Evolutionary conservation across 1,284 basidiomycete genomes (phyloP).

Genomic region (Ustilago esculenta): DNA sequence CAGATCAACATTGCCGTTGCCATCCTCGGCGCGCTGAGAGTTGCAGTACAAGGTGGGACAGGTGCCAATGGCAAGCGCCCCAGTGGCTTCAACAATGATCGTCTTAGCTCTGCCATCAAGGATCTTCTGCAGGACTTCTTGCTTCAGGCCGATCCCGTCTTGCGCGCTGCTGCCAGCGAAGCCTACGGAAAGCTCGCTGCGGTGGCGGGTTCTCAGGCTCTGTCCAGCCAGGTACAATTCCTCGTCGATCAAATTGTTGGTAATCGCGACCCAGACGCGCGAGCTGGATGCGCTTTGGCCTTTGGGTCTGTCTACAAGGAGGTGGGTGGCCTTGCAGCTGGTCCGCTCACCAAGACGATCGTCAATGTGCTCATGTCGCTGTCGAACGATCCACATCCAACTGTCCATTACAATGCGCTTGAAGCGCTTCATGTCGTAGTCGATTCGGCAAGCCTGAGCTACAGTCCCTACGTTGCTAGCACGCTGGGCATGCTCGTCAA

Average conservation of each 20-base stretch:
- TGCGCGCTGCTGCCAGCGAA: conserved; percentile 86
- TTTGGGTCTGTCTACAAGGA: conserved; percentile 93
- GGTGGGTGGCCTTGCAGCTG: conserved; percentile 91
- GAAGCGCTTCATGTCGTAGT: conserved; percentile 86
- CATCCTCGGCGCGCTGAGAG: conserved; percentile 77
- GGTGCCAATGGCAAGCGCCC: conserved; percentile 52
- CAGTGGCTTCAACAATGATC: conserved; percentile 70
- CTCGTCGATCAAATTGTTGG: conserved; percentile 95
- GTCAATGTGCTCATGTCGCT: conserved; percentile 96
- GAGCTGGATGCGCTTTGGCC: conserved; percentile 91
- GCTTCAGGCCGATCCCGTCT: conserved; percentile 79
- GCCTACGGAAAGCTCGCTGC: conserved; percentile 87
- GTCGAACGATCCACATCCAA: conserved; percentile 92
- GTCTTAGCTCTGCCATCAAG: conserved; percentile 77
- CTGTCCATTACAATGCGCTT: conserved; percentile 93
- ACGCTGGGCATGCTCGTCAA: conserved; percentile 91
- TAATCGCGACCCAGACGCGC: conserved; percentile 90
- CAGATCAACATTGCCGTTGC: conserved; percentile 84
- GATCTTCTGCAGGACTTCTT: conserved; percentile 85
- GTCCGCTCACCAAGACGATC: conserved; percentile 92
- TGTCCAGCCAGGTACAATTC: conserved; percentile 87
- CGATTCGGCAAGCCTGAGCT: conserved; percentile 89
- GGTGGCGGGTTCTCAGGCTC: conserved; percentile 83
- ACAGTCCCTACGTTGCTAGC: conserved; percentile 85
- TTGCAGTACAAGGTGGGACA: conserved; percentile 38